phyloP scores from a whole-genome alignment of 1,284 basidiomycete species.

The Stereum hirsutum region DNA sequence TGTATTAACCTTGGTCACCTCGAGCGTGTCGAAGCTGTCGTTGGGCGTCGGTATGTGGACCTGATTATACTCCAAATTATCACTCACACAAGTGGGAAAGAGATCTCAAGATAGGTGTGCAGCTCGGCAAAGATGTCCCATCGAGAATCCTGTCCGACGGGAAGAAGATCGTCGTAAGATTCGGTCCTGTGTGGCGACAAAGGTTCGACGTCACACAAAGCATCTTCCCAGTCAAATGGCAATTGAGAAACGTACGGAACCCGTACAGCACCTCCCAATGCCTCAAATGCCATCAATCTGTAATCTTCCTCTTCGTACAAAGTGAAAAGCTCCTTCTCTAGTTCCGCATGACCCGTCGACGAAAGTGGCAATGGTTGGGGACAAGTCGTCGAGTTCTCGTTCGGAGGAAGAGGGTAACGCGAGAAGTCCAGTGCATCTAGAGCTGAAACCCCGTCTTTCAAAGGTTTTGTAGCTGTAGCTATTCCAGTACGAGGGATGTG shows the following conservation, averaged over 20 bases:
- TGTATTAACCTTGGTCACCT: constrained; percentile 48
- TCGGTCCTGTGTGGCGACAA: constrained; percentile 12
- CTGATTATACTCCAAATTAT: not conserved
- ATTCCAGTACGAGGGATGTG: no score
- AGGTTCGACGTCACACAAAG: not conserved
- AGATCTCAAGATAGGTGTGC: constrained; percentile 34
- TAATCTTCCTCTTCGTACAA: constrained; percentile 5
- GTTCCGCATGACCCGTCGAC: not conserved
- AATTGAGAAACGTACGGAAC: constrained; percentile 13
- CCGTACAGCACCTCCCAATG: constrained; percentile 13
- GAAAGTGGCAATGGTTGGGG: not conserved
- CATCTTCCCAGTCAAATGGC: not conserved
- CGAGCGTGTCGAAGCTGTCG: constrained; percentile 41
- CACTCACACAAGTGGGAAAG: constrained; percentile 38
- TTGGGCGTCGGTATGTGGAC: not conserved
- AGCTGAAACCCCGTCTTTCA: no score
- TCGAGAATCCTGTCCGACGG: constrained; percentile 37
- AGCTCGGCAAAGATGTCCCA: constrained; percentile 43
- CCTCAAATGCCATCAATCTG: constrained; percentile 9
- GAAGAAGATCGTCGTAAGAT: constrained; percentile 28
- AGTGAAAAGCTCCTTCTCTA: not conserved
- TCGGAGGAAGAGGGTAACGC: not conserved
- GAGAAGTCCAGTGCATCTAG: not conserved
- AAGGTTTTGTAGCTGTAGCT: no score
- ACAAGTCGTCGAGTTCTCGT: not conserved